Conservation (phyloP, 306 rosid genomes). For the Malus fusca region DNA sequence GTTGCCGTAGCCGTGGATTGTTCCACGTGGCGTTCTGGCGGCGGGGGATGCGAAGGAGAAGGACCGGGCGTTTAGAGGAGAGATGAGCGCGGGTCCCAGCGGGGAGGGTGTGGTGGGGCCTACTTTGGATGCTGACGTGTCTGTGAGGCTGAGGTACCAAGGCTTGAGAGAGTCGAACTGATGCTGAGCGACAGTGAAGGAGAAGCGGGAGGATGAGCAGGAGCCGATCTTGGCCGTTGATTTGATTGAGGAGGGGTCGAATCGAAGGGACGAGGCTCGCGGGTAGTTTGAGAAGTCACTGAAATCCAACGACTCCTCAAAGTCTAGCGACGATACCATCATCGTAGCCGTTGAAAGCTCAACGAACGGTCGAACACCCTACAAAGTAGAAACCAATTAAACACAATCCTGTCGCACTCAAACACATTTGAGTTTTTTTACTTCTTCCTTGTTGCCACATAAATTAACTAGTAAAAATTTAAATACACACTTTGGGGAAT, state of each 20-base stretch:
- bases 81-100: constrained; percentile 68
- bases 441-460: neutral
- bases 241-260: constrained; percentile 41
- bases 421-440: neutral
- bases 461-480: too few species aligned
- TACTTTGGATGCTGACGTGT: constrained; percentile 83
- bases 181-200: constrained; percentile 87
- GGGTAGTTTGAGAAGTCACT: constrained; percentile 65
- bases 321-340: constrained; percentile 72
- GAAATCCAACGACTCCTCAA: constrained; percentile 69
- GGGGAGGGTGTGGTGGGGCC: constrained; percentile 58
- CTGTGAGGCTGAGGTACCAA: constrained; percentile 78
- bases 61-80: constrained; percentile 81
- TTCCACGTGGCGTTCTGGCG: constrained; percentile 56
- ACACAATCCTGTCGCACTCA: neutral
- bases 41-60: constrained; percentile 87
- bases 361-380: constrained; percentile 88
- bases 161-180: constrained; percentile 81
- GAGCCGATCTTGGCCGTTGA: constrained; percentile 70
- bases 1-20: constrained; percentile 27
- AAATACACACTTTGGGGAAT: neutral
- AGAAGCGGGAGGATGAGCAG: constrained; percentile 86
- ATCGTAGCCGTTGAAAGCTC: constrained; percentile 62
- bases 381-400: constrained; percentile 4
- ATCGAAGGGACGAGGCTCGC: constrained; percentile 82